Percentiles rank a stretch among this genome's conserved stretches.
Conservation (phyloP, 1,284 basidiomycete genomes). For the Schizophyllum amplum region DNA sequence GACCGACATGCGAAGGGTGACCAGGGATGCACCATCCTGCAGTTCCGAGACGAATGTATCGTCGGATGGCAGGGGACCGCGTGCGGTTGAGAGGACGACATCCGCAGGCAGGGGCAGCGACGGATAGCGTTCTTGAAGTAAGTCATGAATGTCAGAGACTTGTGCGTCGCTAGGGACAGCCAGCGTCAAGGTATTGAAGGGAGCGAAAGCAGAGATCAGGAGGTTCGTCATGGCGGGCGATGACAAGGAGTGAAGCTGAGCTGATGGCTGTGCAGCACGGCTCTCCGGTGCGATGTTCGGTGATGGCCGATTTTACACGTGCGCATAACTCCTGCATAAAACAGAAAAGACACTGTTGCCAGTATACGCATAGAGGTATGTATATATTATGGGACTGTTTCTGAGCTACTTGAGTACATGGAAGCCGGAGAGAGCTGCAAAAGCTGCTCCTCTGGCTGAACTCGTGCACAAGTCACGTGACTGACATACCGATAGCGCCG, state of each 20-base stretch:
- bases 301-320: too few species aligned
- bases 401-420: too few species aligned
- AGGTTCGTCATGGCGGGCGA: constrained; percentile 5
- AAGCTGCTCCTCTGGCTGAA: too few species aligned
- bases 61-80: constrained; percentile 36
- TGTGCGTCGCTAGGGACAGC: constrained; percentile 43
- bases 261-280: neutral
- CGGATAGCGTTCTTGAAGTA: constrained; percentile 51
- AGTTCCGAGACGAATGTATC: constrained; percentile 39
- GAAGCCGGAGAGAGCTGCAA: too few species aligned
- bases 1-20: constrained; percentile 61
- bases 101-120: constrained; percentile 32
- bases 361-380: too few species aligned
- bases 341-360: too few species aligned
- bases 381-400: too few species aligned
- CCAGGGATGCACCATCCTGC: constrained; percentile 31
- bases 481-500: neutral
- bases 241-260: neutral
- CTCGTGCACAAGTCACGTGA: neutral
- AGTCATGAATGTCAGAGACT: constrained; percentile 40
- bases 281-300: neutral
- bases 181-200: constrained; percentile 67
- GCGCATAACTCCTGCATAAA: too few species aligned
- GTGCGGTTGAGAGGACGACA: constrained; percentile 44
- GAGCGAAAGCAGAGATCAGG: constrained; percentile 67